Conservation (phyloP, 2,329 filamentous ascomycete genomes). For the Cercospora citrullina region DNA sequence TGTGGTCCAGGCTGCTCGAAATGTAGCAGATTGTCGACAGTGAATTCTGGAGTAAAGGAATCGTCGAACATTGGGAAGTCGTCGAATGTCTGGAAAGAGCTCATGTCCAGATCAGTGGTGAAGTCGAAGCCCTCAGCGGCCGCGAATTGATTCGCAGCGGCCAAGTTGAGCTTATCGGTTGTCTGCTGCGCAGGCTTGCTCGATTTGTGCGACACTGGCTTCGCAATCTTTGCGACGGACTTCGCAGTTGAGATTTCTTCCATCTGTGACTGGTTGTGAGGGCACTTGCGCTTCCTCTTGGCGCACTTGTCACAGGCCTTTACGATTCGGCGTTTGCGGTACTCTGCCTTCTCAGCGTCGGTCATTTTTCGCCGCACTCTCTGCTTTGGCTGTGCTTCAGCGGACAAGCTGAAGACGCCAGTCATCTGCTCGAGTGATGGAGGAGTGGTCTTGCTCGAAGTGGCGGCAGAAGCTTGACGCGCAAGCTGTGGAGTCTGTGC, state of each 20-base stretch:
- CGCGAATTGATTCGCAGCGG: slow-evolving; percentile 2
- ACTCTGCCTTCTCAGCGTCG: slow-evolving; percentile 42
- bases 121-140: slow-evolving; percentile 17
- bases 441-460: slow-evolving; percentile 27
- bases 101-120: slow-evolving; percentile 19
- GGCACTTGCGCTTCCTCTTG: slow-evolving; percentile 41
- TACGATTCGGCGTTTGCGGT: slow-evolving; percentile 41
- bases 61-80: slow-evolving; percentile 34
- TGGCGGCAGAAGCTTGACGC: slow-evolving; percentile 25
- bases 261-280: slow-evolving; percentile 38
- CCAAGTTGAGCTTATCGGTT: slow-evolving; percentile 1
- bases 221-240: slow-evolving; percentile 11
- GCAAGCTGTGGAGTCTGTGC: slow-evolving; percentile 24
- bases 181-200: neutral
- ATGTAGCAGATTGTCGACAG: slow-evolving; percentile 27
- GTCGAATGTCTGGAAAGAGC: slow-evolving; percentile 27
- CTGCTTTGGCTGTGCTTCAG: slow-evolving; percentile 38
- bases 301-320: slow-evolving; percentile 42
- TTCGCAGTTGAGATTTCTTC: slow-evolving; percentile 25
- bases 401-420: slow-evolving; percentile 41
- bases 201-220: slow-evolving; percentile 8
- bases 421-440: slow-evolving; percentile 42
- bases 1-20: slow-evolving; percentile 13
- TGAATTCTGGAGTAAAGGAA: slow-evolving; percentile 21
- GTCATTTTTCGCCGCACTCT: slow-evolving; percentile 42